Percentiles rank a stretch among this genome's conserved stretches.
Evolutionary conservation across 2,329 filamentous ascomycete genomes (phyloP).

Genomic region (Fusarium sp.): DNA sequence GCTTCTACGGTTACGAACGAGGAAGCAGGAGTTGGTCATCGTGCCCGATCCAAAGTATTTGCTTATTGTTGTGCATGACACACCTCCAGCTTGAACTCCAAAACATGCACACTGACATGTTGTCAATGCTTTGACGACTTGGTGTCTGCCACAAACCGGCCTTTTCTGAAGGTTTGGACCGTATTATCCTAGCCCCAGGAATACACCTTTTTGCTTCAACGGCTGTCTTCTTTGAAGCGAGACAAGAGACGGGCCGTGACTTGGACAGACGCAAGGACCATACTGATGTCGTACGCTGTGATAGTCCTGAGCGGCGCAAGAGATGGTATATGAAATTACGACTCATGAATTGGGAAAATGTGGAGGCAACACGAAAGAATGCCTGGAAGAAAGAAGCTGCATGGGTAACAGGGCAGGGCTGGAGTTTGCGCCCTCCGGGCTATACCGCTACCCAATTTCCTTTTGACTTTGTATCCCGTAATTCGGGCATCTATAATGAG

Average conservation of each 20-base stretch:
- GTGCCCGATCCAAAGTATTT: constrained; percentile 84
- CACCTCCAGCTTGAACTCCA: constrained; percentile 69
- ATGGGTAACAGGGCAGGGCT: constrained; percentile 30
- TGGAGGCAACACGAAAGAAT: constrained; percentile 5
- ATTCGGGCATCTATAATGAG: constrained; percentile 15
- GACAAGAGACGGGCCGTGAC: constrained; percentile 25
- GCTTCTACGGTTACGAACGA: constrained; percentile 80
- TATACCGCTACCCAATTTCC: constrained; percentile 26
- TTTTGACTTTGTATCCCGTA: constrained; percentile 25
- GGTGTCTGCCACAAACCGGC: constrained; percentile 22
- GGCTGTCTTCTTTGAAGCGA: constrained; percentile 12
- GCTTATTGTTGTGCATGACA: constrained; percentile 83
- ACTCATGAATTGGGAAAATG: constrained; percentile 8
- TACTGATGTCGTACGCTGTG: constrained; percentile 19
- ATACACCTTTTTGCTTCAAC: constrained; percentile 21
- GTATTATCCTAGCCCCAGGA: constrained; percentile 8
- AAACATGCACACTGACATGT: constrained; percentile 30
- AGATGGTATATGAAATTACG: constrained; percentile 24
- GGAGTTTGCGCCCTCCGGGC: constrained; percentile 33
- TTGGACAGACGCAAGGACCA: constrained; percentile 22
- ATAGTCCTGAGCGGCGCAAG: constrained; percentile 24
- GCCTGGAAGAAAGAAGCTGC: constrained; percentile 8
- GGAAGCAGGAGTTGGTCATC: constrained; percentile 85
- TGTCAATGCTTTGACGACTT: constrained; percentile 29
- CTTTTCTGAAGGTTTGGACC: constrained; percentile 18